Evolutionary conservation across 164 flowering plant species (phyloP), one percentile per base, ranked within the genome.

Genomic region (Warburgia ugandensis): DNA sequence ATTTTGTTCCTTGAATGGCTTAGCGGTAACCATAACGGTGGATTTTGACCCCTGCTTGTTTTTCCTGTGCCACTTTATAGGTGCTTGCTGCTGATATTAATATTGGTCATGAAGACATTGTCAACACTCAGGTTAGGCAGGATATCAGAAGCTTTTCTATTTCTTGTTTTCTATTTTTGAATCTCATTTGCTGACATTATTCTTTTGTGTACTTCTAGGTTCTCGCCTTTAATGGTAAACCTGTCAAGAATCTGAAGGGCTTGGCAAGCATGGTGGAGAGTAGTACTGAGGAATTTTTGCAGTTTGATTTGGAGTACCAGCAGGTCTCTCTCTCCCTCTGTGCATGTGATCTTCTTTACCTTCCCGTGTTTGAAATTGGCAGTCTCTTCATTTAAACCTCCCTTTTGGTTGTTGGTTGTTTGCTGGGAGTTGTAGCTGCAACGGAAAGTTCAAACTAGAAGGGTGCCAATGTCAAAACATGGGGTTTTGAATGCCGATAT

Each of bases 31-130:
- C n/a, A n/a, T n/a, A n/a, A n/a, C n/a, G n/a, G n/a, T n/a, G n/a
- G n/a, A n/a, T n/a, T n/a, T n/a, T n/a, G n/a, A n/a, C n/a, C n/a
- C n/a, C n/a, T 44, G 11, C 14, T 26, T 26, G 12, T 45, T 10
- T 1, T 48, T 48, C 27, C 29, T 54, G 48, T 56, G 43, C 25
- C 25, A 21, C 22, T 33, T 62, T 58, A 8, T 49, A 86, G 97
- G 97, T 86, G 21, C 88, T 86, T 54, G 97, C 77, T 42, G 81
- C 97, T 54, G 94, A 85, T 61, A 85, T 88, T 56, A 88, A 85
- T 54, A 83, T 85, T 33, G 97, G 97, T 17, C 85, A 85, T 45
- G 97, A 83, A 55, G 94, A 85, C 25, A 81, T 88, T 56, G 97
- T 88, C 27, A 86, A 89, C 63, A 86, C 90, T 30, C 94, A 89